Conservation (phyloP, 805 yeast species). For the Candida manassasensis region DNA sequence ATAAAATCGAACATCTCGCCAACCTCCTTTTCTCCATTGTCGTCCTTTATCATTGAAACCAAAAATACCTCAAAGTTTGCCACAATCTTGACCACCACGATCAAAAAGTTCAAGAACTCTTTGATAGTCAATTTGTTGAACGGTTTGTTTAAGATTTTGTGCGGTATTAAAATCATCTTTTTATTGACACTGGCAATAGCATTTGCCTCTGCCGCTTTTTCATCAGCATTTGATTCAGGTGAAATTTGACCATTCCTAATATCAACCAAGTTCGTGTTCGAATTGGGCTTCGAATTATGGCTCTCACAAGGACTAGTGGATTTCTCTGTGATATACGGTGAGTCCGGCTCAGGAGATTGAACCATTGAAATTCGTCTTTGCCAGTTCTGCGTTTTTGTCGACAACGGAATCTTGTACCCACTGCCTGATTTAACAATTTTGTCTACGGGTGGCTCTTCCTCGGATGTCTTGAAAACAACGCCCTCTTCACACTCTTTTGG, state of each 20-base stretch:
- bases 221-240: neutral
- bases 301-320: slow-evolving; percentile 1
- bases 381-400: slow-evolving; percentile 25
- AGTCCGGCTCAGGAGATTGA: slow-evolving; percentile 8
- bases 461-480: neutral
- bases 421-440: slow-evolving; percentile 29
- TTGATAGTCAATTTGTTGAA: slow-evolving; percentile 31
- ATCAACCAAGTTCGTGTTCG: neutral
- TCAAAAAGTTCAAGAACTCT: slow-evolving; percentile 34
- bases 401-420: slow-evolving; percentile 21
- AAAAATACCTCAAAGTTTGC: slow-evolving; percentile 30
- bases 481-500: slow-evolving; percentile 9
- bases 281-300: neutral
- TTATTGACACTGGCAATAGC: slow-evolving; percentile 4
- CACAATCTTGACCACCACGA: slow-evolving; percentile 33
- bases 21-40: slow-evolving; percentile 7
- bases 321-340: slow-evolving; percentile 6
- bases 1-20: slow-evolving; percentile 7
- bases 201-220: neutral
- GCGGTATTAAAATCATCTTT: slow-evolving; percentile 36
- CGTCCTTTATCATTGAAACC: slow-evolving; percentile 7
- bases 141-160: slow-evolving; percentile 38
- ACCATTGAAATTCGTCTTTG: slow-evolving; percentile 16
- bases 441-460: slow-evolving; percentile 12
- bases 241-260: neutral